Evolutionary conservation across 306 rosid genomes (phyloP), one percentile per base, ranked within the genome.

Genomic region (Dryas alaskensis): DNA sequence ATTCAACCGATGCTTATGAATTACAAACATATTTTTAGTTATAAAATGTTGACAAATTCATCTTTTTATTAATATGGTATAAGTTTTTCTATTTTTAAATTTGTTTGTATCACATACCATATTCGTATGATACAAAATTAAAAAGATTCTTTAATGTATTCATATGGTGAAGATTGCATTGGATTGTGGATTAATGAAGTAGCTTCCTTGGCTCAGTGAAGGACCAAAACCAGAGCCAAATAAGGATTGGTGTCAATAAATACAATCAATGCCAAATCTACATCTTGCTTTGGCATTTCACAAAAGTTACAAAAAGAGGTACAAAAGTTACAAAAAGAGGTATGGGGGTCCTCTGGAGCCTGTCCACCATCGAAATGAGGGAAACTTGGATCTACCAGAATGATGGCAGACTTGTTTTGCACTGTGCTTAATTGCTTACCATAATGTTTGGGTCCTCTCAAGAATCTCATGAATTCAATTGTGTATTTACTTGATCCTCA

Each of bases 151-250:
- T 31, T 79, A 45, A 81, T 81, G 78, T 62, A 72, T 67, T 68
- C 80, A 78, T 88, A 71, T 73, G 74, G 78, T 86, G 75, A 54
- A 37, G 75, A 67, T 43, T 37, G 5, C 37, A 31, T 31, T 55
- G 60, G 69, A 22, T 75, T 49, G 70, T 65, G n/a, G 62, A 37
- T 14, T 47, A 40, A 62, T 39, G 12, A 62, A 62, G 67, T 4
- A 62, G 12, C 12, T 16, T 42, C 49, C 25, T n/a, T 40, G 8
- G 25, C 8, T 12, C 49, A 16, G 49, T 11, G 48, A 67, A 51
- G 51, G 68, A 50, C 27, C 70, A 65, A 78, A 64, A 10, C 17
- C 75, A 14, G 52, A 43, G 14, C 52, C 51, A 47, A 16, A 48
- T 8, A 14, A 44, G 46, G 12, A 17, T 25, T 59, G 67, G 48